Base-by-base conservation (phyloP, 139 green algal genomes). In the Picochlorum sp. region DNA sequence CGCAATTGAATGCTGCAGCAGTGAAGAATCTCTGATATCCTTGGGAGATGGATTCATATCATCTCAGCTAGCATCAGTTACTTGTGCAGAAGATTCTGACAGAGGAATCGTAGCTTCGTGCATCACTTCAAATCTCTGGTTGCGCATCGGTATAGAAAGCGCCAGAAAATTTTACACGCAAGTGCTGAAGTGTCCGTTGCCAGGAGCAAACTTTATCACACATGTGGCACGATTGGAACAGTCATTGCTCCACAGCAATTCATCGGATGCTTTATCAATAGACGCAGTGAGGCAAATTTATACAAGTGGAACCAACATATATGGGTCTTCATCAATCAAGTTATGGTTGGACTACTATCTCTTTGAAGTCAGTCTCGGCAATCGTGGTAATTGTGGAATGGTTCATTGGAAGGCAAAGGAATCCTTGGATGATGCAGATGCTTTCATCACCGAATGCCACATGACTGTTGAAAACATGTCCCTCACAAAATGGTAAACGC, bases 261-360 rank as follows among this genome's bases (percentile, higher is more conserved):
- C 56, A 21, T 26, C 15, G 21, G 23, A 62, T 52, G 10, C 23
- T 32, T 11, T 70, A 10, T 28, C 11, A 10, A 20, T 50, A 32
- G 37, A 51, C 21, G 10, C 7, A 10, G 10, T 64, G 16, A 18
- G 45, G 13, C 11, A 58, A 3, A 6, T 70, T 16, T 45, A 66
- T 58, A 50, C 79, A 66, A 78, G 71, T 2, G 83, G 74, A 2
- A 57, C 77, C 14, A 67, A 34, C 16, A 66, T 69, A 5, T 80
- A 90, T 64, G 84, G 84, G 2, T 15, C 9, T 1, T 45, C 23
- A 0, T 80, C 85, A 46, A 50, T 20, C 26, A 67, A 79, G 28
- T 68, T 91, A 23, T 92, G 87, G 87, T 30, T 90, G 51, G 47
- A 58, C 14, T 91, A 85, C 49, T 71, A 72, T 37, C 44, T 45